Evolutionary conservation across 805 yeast species (phyloP).

Genomic region (Grigorovia yakushimaensis): DNA sequence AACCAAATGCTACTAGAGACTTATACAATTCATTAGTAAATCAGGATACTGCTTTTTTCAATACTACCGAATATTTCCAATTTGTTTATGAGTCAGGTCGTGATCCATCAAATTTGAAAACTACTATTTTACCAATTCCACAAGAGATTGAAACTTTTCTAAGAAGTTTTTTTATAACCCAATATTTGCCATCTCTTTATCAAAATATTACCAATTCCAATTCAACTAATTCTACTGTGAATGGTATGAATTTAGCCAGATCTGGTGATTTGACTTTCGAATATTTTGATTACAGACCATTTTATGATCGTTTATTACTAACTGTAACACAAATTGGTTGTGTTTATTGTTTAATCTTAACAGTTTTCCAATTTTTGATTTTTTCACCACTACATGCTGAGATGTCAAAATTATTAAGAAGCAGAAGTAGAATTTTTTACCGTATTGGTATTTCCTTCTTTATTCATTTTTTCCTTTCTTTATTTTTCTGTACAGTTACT

Average conservation of each 20-base stretch:
- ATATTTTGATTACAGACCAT: constrained; percentile 40
- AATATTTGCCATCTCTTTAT: constrained; percentile 14
- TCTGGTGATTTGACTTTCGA: constrained; percentile 28
- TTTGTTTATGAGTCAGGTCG: constrained; percentile 53
- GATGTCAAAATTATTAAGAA: constrained; percentile 37
- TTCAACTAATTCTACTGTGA: background rate
- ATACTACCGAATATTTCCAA: constrained; percentile 24
- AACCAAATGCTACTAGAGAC: constrained; percentile 35
- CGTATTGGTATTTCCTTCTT: constrained; percentile 40
- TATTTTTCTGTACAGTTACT: constrained; percentile 50
- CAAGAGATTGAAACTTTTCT: constrained; percentile 25
- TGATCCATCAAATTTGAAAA: constrained; percentile 41
- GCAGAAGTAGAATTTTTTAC: constrained; percentile 39
- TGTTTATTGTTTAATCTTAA: constrained; percentile 57
- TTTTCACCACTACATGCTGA: constrained; percentile 45
- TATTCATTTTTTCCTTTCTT: constrained; percentile 46
- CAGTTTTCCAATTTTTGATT: constrained; percentile 61
- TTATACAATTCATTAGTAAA: constrained; percentile 18
- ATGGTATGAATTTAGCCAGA: constrained; percentile 5
- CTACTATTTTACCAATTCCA: constrained; percentile 37
- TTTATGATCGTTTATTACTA: constrained; percentile 37
- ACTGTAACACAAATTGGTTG: constrained; percentile 73
- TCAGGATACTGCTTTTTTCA: constrained; percentile 10
- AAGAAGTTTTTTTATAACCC: constrained; percentile 1
- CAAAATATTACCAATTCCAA: constrained; percentile 5